These are phyloP conservation scores for Trypanosoma boissoni DNA, from an alignment of 208 protist genomes.

Conservation along the genomic window DNA sequence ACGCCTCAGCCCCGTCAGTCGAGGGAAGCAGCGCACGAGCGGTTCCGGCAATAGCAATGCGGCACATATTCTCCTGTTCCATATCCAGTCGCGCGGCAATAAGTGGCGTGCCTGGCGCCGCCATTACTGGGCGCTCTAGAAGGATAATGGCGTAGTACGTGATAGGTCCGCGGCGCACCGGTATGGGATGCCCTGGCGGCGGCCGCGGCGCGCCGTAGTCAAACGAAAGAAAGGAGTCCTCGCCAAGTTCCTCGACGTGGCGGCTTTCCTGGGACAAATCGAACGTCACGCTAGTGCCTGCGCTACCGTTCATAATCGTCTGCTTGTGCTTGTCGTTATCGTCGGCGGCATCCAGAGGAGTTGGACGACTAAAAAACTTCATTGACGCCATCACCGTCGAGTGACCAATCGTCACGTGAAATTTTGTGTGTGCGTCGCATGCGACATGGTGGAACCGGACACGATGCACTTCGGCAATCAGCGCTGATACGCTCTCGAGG, in stretches of 20 bases:
- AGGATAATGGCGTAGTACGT: slow-evolving; percentile 62
- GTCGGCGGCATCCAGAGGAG: neutral
- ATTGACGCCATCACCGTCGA: slow-evolving; percentile 83
- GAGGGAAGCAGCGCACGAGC: slow-evolving; percentile 32
- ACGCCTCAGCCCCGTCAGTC: slow-evolving; percentile 12
- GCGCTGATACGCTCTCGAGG: slow-evolving; percentile 20
- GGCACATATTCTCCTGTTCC: slow-evolving; percentile 66
- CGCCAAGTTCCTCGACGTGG: slow-evolving; percentile 47
- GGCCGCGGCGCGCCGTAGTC: neutral
- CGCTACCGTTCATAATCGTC: slow-evolving; percentile 1
- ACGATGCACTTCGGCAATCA: slow-evolving; percentile 62
- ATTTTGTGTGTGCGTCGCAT: slow-evolving; percentile 61
- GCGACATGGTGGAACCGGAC: slow-evolving; percentile 78
- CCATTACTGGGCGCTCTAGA: slow-evolving; percentile 51
- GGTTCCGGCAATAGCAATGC: slow-evolving; percentile 63
- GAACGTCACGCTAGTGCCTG: slow-evolving; percentile 5
- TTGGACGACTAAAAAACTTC: slow-evolving; percentile 55
- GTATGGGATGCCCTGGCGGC: slow-evolving; percentile 28
- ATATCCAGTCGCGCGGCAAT: slow-evolving; percentile 72
- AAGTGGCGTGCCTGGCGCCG: slow-evolving; percentile 29
- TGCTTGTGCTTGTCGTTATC: slow-evolving; percentile 10
- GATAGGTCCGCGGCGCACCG: slow-evolving; percentile 7
- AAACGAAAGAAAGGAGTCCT: slow-evolving; percentile 31
- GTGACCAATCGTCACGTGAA: slow-evolving; percentile 87
- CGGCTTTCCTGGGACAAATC: slow-evolving; percentile 34